Evolutionary conservation across 495 filamentous ascomycete species (phyloP).

Genomic region (Penicillium paxilli): DNA sequence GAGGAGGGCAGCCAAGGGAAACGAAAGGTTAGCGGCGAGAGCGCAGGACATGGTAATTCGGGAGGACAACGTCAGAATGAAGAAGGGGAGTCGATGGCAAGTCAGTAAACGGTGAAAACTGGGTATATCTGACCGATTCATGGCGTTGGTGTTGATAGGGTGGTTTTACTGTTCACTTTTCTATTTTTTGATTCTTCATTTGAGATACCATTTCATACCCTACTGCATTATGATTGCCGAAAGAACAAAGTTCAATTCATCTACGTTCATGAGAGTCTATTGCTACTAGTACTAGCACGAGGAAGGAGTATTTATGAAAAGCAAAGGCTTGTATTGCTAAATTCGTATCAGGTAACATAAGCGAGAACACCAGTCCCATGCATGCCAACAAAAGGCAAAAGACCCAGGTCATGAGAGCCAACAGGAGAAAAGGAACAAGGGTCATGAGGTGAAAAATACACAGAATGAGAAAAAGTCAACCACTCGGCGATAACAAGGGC

Average conservation of each 20-base stretch:
- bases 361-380: constrained; percentile 48
- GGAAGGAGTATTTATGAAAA: not conserved
- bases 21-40: constrained; percentile 31
- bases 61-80: constrained; percentile 6
- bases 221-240: not conserved
- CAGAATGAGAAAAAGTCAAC: constrained; percentile 16
- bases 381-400: constrained; percentile 39
- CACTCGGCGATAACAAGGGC: constrained; percentile 17
- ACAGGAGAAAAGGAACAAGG: constrained; percentile 19
- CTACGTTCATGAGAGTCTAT: too few relatives aligned
- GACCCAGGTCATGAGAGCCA: constrained; percentile 39
- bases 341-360: constrained; percentile 29
- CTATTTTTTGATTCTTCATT: too few relatives aligned
- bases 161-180: too few relatives aligned
- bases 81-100: constrained; percentile 14
- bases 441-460: constrained; percentile 15
- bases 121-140: not conserved
- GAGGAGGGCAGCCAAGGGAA: constrained; percentile 28
- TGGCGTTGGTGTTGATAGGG: not conserved
- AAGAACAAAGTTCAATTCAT: not conserved
- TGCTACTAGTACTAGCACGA: too few relatives aligned
- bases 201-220: constrained; percentile 21
- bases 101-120: constrained; percentile 7
- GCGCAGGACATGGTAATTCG: constrained; percentile 18
- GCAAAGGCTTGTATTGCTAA: constrained; percentile 1